Percentiles rank a stretch among this genome's conserved stretches.
phyloP scores from a whole-genome alignment of 148 eudicot genomes.

The Arbutus unedo region DNA sequence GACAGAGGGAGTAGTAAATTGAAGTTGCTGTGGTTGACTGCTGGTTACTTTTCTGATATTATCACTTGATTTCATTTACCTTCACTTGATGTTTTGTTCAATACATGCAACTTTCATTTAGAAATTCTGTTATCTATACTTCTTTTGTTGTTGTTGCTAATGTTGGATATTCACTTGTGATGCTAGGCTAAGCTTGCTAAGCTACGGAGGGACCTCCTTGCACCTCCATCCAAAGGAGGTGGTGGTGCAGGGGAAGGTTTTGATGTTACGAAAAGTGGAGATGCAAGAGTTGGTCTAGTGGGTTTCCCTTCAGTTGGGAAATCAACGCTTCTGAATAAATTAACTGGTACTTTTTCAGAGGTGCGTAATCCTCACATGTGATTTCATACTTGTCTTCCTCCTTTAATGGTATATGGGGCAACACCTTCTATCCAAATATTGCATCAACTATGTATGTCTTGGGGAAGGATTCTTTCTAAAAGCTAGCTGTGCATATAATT shows the following conservation, averaged over 20 bases:
- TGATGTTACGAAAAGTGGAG: constrained; percentile 99
- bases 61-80: background rate
- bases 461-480: background rate
- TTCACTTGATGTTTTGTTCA: constrained; percentile 5
- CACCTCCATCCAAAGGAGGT: constrained; percentile 88
- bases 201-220: constrained; percentile 87
- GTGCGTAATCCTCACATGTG: constrained; percentile 30
- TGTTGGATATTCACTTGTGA: constrained; percentile 4
- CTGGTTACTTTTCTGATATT: background rate
- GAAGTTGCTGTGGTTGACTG: background rate
- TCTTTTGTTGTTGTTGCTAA: background rate
- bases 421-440: background rate
- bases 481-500: background rate
- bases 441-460: background rate
- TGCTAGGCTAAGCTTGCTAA: constrained; percentile 96
- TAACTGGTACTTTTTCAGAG: constrained; percentile 99
- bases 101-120: background rate
- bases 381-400: background rate
- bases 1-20: background rate
- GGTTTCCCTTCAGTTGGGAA: constrained; percentile 99
- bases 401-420: background rate
- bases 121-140: background rate
- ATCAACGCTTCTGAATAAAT: constrained; percentile 89
- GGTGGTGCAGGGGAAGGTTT: constrained; percentile 99
- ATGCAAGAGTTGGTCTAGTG: constrained; percentile 96